phyloP scores from a whole-genome alignment of 345 rosid species.

The Eucalyptus paniculata region DNA sequence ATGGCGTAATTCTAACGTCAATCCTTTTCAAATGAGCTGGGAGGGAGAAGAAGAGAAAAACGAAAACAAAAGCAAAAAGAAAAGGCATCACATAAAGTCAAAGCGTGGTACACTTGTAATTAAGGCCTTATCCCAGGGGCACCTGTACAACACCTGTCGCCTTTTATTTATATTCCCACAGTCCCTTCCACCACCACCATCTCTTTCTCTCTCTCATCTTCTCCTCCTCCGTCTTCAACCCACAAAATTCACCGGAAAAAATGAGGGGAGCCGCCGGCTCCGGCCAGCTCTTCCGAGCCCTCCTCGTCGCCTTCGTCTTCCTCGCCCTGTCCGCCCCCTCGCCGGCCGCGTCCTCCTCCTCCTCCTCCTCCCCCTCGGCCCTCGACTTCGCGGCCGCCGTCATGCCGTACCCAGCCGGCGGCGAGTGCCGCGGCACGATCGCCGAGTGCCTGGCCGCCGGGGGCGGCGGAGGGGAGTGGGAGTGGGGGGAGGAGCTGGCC shows the following conservation, averaged over 20 bases:
- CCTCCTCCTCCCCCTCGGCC: slow-evolving; percentile 5
- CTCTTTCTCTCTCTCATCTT: no score
- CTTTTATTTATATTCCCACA: not conserved
- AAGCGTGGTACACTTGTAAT: not conserved
- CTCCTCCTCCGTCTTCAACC: not conserved
- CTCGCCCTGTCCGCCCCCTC: slow-evolving; percentile 33
- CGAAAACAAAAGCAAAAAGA: not conserved
- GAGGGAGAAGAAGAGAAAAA: not conserved
- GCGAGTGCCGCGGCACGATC: slow-evolving; percentile 57
- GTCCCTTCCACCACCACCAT: not conserved
- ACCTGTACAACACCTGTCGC: not conserved
- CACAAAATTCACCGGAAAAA: not conserved
- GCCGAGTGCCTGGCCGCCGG: slow-evolving; percentile 41
- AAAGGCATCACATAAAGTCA: not conserved
- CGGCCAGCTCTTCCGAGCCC: not conserved
- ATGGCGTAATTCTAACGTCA: not conserved
- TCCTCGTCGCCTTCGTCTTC: not conserved
- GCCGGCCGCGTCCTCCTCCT: not conserved
- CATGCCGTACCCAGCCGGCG: not conserved
- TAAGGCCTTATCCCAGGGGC: not conserved
- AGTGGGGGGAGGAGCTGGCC: slow-evolving; percentile 25
- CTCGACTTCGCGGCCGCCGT: slow-evolving; percentile 16
- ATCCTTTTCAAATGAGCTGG: not conserved
- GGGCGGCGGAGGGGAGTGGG: slow-evolving; percentile 9
- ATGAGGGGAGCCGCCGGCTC: not conserved